Evolutionary conservation across 2,329 filamentous ascomycete genomes (phyloP).

Genomic region (Zasmidium citrigriseum): DNA sequence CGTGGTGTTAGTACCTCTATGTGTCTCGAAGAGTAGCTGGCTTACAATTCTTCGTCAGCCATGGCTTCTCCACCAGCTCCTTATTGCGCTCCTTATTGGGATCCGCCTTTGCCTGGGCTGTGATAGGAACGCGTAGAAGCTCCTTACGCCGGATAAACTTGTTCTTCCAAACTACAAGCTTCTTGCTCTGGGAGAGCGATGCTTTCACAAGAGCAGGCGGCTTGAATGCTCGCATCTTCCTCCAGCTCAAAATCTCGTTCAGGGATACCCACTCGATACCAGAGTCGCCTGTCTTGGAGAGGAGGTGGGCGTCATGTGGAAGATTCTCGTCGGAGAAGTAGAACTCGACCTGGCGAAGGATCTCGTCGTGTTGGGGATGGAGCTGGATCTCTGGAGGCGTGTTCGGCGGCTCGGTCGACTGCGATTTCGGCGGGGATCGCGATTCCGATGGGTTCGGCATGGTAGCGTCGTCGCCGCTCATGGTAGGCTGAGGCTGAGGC

Average conservation of each 20-base stretch:
- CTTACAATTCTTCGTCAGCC: constrained; percentile 46
- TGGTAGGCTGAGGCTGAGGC: not conserved
- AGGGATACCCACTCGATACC: constrained; percentile 47
- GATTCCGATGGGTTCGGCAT: not conserved
- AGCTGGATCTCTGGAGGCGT: not conserved
- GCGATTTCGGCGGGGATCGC: not conserved
- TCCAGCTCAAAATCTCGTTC: constrained; percentile 46
- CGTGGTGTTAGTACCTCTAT: no score
- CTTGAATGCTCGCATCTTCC: constrained; percentile 49
- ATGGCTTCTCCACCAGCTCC: constrained; percentile 31
- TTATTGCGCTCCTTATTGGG: constrained; percentile 31
- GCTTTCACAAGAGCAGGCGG: constrained; percentile 40
- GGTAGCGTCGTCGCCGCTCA: not conserved
- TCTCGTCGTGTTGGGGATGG: constrained; percentile 24
- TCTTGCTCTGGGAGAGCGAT: constrained; percentile 43
- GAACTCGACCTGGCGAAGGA: constrained; percentile 47
- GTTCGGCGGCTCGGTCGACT: not conserved
- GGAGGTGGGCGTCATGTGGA: constrained; percentile 43
- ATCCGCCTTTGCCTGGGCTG: constrained; percentile 29
- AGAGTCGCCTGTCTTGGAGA: constrained; percentile 41
- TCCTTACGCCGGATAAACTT: constrained; percentile 45
- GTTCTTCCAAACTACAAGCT: constrained; percentile 44
- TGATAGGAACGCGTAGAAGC: constrained; percentile 34
- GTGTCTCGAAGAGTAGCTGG: no score
- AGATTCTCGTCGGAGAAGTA: constrained; percentile 55